A percentile compares a stretch with the other conserved stretches of the same genome.
These are phyloP conservation scores for Acanthamoeba culbertsoni DNA, from an alignment of 208 protist genomes.

Conservation along the genomic window DNA sequence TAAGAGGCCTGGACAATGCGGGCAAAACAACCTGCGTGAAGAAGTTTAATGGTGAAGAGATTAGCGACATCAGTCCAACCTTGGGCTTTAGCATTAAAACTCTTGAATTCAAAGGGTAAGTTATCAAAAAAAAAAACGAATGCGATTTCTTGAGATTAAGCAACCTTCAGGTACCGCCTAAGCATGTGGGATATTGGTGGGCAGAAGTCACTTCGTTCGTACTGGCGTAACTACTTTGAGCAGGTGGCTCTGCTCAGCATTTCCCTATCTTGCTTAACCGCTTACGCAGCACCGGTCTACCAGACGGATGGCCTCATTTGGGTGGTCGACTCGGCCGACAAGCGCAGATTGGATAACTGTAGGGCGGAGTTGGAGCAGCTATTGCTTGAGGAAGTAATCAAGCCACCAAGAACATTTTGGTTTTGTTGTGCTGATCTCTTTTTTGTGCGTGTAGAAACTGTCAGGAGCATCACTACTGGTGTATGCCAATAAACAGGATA, in stretches of 20 bases:
- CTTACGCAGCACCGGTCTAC: not conserved
- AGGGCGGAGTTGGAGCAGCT: slow-evolving; percentile 93
- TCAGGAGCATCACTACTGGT: slow-evolving; percentile 98
- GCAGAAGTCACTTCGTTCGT: slow-evolving; percentile 98
- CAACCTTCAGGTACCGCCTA: slow-evolving; percentile 96
- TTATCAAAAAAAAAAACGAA: no score
- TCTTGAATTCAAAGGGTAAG: slow-evolving; percentile 90
- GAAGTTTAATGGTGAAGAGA: slow-evolving; percentile 98
- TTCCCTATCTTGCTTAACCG: not conserved
- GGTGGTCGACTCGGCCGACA: slow-evolving; percentile 92
- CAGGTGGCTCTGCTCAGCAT: slow-evolving; percentile 25
- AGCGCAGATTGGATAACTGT: slow-evolving; percentile 88
- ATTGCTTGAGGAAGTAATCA: slow-evolving; percentile 90
- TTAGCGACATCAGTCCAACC: slow-evolving; percentile 96
- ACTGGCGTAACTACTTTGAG: slow-evolving; percentile 97
- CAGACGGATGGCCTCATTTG: slow-evolving; percentile 85
- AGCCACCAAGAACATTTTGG: not conserved
- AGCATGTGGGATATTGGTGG: slow-evolving; percentile 99
- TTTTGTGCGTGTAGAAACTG: slow-evolving; percentile 84
- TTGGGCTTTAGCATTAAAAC: slow-evolving; percentile 99
- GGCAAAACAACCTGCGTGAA: slow-evolving; percentile 99
- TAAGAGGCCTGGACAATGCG: slow-evolving; percentile 92
- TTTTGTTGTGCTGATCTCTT: slow-evolving; percentile 23
- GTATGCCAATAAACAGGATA: slow-evolving; percentile 99
- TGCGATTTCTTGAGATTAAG: no score